A percentile compares a stretch with the other conserved stretches of the same genome.
These are phyloP conservation scores for Rhynchosporium secalis DNA, from an alignment of 2,329 filamentous ascomycete species.

Conservation along the genomic window DNA sequence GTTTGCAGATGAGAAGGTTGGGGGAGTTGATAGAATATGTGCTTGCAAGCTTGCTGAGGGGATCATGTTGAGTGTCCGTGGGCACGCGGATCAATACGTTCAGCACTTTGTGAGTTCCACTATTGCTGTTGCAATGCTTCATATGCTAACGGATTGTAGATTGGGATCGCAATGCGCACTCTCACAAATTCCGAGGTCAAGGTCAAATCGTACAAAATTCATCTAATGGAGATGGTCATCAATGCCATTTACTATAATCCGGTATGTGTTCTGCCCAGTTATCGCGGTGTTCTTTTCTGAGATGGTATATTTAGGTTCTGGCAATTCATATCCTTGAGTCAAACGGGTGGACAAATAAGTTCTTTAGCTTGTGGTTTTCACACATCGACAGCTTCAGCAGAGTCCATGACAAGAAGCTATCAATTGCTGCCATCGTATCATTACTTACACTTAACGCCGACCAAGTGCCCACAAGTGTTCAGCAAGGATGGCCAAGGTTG, in stretches of 20 bases:
- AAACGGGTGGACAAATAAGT: constrained; percentile 96
- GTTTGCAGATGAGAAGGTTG: constrained; percentile 88
- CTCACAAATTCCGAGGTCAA: constrained; percentile 75
- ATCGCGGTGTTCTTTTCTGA: neutral
- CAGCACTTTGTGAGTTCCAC: constrained; percentile 64
- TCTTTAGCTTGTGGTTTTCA: constrained; percentile 97
- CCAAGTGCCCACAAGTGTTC: constrained; percentile 87
- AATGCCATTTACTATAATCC: constrained; percentile 98
- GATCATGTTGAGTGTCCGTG: constrained; percentile 92
- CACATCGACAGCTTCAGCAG: constrained; percentile 91
- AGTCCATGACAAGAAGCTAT: constrained; percentile 98
- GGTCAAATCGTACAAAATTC: constrained; percentile 91
- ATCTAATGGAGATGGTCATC: constrained; percentile 98
- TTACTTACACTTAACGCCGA: constrained; percentile 77
- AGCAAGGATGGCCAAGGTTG: constrained; percentile 90
- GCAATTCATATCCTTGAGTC: constrained; percentile 84
- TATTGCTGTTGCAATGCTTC: neutral
- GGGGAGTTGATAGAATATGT: constrained; percentile 91
- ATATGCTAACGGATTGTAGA: constrained; percentile 39
- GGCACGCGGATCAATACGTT: constrained; percentile 83
- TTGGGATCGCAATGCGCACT: constrained; percentile 83
- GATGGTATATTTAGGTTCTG: constrained; percentile 48
- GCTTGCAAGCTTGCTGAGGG: constrained; percentile 97
- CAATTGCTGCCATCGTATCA: constrained; percentile 87
- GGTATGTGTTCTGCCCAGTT: constrained; percentile 28